phyloP scores from a whole-genome alignment of 1,284 basidiomycete genomes.

The Tetrapyrgos nigripes region DNA sequence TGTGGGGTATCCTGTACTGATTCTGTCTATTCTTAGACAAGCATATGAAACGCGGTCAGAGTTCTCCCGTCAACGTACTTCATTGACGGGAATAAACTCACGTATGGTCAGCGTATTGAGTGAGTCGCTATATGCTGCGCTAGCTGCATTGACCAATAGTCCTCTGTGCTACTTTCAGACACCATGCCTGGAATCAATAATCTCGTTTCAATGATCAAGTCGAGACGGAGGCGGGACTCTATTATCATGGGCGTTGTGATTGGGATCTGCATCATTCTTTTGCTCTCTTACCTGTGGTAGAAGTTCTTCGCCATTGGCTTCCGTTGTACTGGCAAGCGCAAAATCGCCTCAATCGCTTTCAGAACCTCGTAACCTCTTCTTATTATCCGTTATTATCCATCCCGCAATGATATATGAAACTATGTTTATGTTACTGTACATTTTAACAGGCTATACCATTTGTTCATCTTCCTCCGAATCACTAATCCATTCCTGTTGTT shows the following conservation, averaged over 20 bases:
- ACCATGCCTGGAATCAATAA: conserved; percentile 95
- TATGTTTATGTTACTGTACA: background rate
- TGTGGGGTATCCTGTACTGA: background rate
- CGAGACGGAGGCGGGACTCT: conserved; percentile 88
- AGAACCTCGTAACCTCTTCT: too few species aligned
- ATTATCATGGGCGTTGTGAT: conserved; percentile 90
- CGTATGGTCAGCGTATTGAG: conserved; percentile 87
- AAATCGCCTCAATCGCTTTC: too few species aligned
- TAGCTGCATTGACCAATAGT: background rate
- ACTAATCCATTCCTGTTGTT: conserved; percentile 11
- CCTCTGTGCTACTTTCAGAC: conserved; percentile 46
- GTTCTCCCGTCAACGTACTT: conserved; percentile 84
- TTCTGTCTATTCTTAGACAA: conserved; percentile 64
- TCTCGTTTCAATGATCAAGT: conserved; percentile 91
- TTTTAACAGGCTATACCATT: background rate
- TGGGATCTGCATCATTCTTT: conserved; percentile 81
- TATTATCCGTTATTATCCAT: too few species aligned
- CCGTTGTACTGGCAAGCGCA: background rate
- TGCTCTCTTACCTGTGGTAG: conserved; percentile 78
- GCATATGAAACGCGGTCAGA: conserved; percentile 97
- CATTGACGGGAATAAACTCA: conserved; percentile 79
- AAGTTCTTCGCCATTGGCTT: background rate
- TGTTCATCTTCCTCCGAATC: conserved; percentile 5
- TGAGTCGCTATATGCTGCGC: conserved; percentile 45
- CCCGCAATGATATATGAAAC: too few species aligned